Evolutionary conservation across 106 monocot species (phyloP).

Genomic region (Allium fistulosum): DNA sequence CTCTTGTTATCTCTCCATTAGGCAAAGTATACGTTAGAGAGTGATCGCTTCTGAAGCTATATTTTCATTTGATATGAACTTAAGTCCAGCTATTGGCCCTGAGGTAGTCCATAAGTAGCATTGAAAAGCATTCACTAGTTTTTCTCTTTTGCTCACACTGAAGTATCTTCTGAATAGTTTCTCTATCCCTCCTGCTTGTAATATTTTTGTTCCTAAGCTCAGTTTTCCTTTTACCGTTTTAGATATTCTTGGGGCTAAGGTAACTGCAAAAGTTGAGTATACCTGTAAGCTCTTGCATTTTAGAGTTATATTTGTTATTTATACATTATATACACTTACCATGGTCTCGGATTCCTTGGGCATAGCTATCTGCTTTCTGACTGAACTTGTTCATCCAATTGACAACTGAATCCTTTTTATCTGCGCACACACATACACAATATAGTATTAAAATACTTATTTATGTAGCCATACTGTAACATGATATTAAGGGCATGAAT

Average conservation of each 20-base stretch:
- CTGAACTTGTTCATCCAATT: conserved; percentile 12
- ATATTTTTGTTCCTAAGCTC: no score
- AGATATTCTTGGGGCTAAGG: conserved; percentile 14
- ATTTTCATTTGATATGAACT: conserved; percentile 26
- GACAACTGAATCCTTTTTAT: conserved; percentile 3
- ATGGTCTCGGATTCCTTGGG: conserved; percentile 5
- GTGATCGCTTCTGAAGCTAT: conserved; percentile 23
- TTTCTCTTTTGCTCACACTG: conserved; percentile 23
- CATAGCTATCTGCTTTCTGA: conserved; percentile 11
- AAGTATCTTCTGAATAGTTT: conserved; percentile 22
- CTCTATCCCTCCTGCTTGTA: conserved; percentile 12
- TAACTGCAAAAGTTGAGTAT: conserved; percentile 5
- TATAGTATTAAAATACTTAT: background rate
- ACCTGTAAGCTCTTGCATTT: background rate
- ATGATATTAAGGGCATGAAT: background rate
- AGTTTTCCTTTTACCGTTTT: no score
- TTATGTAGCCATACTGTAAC: background rate
- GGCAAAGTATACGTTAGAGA: conserved; percentile 14
- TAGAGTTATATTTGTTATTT: background rate
- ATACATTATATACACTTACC: background rate
- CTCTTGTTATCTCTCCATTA: conserved; percentile 13
- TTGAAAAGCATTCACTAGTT: conserved; percentile 30
- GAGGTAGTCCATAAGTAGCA: conserved; percentile 30
- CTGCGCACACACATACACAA: conserved; percentile 13
- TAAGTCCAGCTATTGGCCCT: conserved; percentile 30